Evolutionary conservation across 441 rosid genomes (phyloP).

Genomic region (Pelargonium fulgidum): DNA sequence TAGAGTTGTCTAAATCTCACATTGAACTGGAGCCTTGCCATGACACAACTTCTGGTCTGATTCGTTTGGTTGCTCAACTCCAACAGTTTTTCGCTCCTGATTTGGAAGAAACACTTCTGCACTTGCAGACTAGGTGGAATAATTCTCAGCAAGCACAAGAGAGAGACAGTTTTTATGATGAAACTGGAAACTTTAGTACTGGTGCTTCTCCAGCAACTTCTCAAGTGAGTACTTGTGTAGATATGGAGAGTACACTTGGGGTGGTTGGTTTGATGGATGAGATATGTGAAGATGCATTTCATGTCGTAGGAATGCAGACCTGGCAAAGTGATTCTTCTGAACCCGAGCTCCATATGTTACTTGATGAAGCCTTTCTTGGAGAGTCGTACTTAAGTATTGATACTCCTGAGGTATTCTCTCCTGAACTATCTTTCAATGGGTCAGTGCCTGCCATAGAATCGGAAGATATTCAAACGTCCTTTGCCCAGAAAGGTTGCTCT

Average conservation of each 20-base stretch:
- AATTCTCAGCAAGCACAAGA: constrained; percentile 50
- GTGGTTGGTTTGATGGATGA: constrained; percentile 66
- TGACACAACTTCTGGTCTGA: constrained; percentile 78
- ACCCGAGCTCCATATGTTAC: constrained; percentile 30
- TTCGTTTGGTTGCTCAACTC: constrained; percentile 68
- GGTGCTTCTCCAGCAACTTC: constrained; percentile 38
- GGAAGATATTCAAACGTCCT: constrained; percentile 52
- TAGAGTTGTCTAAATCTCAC: constrained; percentile 70
- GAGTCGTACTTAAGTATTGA: constrained; percentile 35
- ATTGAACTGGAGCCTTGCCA: constrained; percentile 71
- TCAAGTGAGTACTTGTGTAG: constrained; percentile 33
- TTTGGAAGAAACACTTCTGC: constrained; percentile 78
- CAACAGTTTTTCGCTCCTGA: constrained; percentile 90
- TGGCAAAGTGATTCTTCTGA: constrained; percentile 37
- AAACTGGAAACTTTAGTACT: constrained; percentile 20
- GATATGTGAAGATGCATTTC: constrained; percentile 76
- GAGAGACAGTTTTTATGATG: constrained; percentile 34
- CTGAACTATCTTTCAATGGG: constrained; percentile 37
- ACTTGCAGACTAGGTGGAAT: constrained; percentile 86
- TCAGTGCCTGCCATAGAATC: constrained; percentile 33
- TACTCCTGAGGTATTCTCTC: constrained; percentile 33
- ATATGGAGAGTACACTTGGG: constrained; percentile 28
- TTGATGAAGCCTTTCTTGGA: constrained; percentile 39
- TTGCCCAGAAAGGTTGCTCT: constrained; percentile 34
- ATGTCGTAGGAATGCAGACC: constrained; percentile 38